Base-by-base conservation (phyloP, 2,329 filamentous ascomycete genomes). In the Diaporthe capsici region DNA sequence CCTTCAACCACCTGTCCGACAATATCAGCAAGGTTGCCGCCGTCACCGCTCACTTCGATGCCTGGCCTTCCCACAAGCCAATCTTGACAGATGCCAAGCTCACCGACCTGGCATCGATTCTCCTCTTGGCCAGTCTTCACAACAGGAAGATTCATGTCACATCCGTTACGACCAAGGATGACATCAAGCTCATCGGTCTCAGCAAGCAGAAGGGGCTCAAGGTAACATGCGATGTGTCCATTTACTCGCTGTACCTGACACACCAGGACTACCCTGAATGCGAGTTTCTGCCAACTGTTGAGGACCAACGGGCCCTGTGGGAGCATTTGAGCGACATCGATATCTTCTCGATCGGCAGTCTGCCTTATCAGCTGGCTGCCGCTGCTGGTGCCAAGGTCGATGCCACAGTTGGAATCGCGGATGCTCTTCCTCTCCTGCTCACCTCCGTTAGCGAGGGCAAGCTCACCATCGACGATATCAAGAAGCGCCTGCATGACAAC, bases 1-100 rank as follows among this genome's bases (percentile, higher is more conserved):
- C 94, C 20, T 96, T 96, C 88, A 95, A 96, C 84, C 90, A 94
- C 83, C 86, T 95, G 37, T 94, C 93, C 76, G 94, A 93, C 79
- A 96, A 95, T 83, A 95, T 96, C 83, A 95, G 92, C 89, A 95
- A 95, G 87, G 94, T 95, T 61, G 93, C 94, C 28, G 92, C 94
- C 13, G 93, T 95, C 77, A 94, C 93, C 72, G 91, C 92, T 76
- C 94, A 96, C 86, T 96, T 96, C 81, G 92, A 92, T 76, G 89
- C 92, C 34, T 96, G 94, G 94, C 94, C 94, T 49, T 87, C 88
- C 5, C 92, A 91, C 86, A 96, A 96, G 87, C 93, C 94, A 68
- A 94, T 96, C 80, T 88, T 96, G 80, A 96, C 94, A 0, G 94
- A 96, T 84, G 94, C 94, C 71, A 95, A 94, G 87, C 91, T 92